Evolutionary conservation across 1,139 yeast genomes (phyloP).

Genomic region (Magnusiomyces magnusii): DNA sequence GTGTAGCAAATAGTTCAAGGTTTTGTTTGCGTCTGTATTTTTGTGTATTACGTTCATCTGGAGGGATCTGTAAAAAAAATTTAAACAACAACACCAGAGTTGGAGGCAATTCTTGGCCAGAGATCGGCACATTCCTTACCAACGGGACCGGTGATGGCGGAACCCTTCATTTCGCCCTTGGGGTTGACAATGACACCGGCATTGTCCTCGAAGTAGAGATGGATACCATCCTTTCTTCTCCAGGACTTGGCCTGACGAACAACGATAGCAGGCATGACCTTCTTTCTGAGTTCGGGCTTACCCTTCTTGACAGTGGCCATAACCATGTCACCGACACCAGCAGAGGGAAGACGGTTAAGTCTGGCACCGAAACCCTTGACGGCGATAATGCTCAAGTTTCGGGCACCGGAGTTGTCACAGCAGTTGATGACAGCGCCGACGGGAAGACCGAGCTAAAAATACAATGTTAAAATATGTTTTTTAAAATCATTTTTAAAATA

Average conservation of each 20-base stretch:
- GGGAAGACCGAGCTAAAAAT: slow-evolving; percentile 84
- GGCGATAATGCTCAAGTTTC: slow-evolving; percentile 98
- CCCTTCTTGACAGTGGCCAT: slow-evolving; percentile 99
- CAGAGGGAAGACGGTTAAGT: slow-evolving; percentile 99
- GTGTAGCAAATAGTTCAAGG: not conserved
- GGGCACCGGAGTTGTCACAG: slow-evolving; percentile 99
- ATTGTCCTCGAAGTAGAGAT: slow-evolving; percentile 99
- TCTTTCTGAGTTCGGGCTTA: slow-evolving; percentile 99
- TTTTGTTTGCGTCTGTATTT: not conserved
- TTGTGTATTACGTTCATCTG: not conserved
- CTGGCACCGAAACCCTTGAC: slow-evolving; percentile 99
- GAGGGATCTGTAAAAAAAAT: slow-evolving; percentile 9
- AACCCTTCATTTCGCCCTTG: slow-evolving; percentile 99
- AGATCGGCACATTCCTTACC: slow-evolving; percentile 99
- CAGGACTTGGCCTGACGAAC: slow-evolving; percentile 99
- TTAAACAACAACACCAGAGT: slow-evolving; percentile 99
- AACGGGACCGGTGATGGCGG: slow-evolving; percentile 99
- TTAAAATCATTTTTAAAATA: too few species aligned
- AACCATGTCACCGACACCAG: slow-evolving; percentile 99
- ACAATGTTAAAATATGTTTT: too few species aligned
- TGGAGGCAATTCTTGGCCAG: slow-evolving; percentile 99
- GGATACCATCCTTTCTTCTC: slow-evolving; percentile 99
- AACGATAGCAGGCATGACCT: slow-evolving; percentile 99
- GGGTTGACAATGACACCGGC: slow-evolving; percentile 99
- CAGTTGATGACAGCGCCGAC: slow-evolving; percentile 99